phyloP scores from a whole-genome alignment of 208 protist species.

The Leishmania turanica region DNA sequence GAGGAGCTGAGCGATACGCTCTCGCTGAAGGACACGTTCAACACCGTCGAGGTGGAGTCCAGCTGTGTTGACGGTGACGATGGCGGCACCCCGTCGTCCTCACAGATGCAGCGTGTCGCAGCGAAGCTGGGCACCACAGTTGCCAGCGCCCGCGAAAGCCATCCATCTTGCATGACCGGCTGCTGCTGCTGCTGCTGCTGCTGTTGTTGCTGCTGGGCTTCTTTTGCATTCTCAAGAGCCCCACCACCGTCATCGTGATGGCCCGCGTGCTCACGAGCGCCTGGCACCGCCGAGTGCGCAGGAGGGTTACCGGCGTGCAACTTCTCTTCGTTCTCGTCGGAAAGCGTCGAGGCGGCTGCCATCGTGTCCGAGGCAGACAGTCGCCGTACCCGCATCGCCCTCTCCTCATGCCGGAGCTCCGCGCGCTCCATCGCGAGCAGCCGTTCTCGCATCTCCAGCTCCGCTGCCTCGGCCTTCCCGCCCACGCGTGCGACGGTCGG shows the following conservation, averaged over 20 bases:
- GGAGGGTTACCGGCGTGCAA: not conserved
- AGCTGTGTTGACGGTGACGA: not conserved
- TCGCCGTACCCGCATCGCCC: not conserved
- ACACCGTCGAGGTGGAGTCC: not conserved
- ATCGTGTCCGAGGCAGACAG: not conserved
- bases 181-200: not conserved
- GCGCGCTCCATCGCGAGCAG: not conserved
- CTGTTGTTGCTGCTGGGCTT: not conserved
- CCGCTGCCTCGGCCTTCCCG: not conserved
- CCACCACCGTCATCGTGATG: not conserved
- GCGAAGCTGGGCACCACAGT: slow-evolving; percentile 22
- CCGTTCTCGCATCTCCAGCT: not conserved
- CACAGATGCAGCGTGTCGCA: slow-evolving; percentile 3
- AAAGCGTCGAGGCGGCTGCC: not conserved
- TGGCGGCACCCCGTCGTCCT: not conserved
- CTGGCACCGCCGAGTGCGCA: not conserved
- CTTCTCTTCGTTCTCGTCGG: not conserved
- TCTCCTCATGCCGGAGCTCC: slow-evolving; percentile 3
- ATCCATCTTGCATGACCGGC: slow-evolving; percentile 5
- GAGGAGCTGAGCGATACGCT: slow-evolving; percentile 6
- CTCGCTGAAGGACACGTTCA: slow-evolving; percentile 10
- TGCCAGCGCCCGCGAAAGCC: slow-evolving; percentile 21
- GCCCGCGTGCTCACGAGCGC: not conserved
- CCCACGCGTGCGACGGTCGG: slow-evolving; percentile 23
- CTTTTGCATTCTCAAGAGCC: not conserved